Base-by-base conservation (phyloP, 116 monocot genomes). In the Posidonia oceanica region DNA sequence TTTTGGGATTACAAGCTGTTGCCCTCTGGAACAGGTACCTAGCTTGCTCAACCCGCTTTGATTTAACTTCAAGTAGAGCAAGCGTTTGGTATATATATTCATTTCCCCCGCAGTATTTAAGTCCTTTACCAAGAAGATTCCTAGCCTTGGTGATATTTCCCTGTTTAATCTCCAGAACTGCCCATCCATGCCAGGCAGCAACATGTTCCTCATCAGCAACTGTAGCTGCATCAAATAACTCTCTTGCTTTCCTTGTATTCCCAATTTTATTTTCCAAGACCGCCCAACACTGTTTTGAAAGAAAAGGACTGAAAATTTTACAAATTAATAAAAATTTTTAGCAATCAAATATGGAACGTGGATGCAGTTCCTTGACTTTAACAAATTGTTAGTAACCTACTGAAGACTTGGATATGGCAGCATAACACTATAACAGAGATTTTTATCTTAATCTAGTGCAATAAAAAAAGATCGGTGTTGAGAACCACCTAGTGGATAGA, bases 121-220 rank as follows among this genome's bases (percentile, higher is more conserved):
- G 85, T 59, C 85, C 92, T 81, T 91, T 97, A 14, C 77, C 85
- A 54, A 97, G 92, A 63, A 97, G 89, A 79, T 78, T 85, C 67
- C 97, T 89, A 22, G 89, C 97, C 76, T 89, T 97, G 22, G 78
- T 83, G 59, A 97, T 76, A 54, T 92, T 97, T 69, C 89, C 92
- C 81, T 97, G 78, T 66, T 97, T 87, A 63, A 97, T 81, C 83
- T 97, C 97, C 44, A 97, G 78, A 64, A 89, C 80, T 53, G 97
- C 97, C 97, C 97, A 97, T 71, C 97, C 97, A 84, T 97, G 97
- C 97, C 97, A 97, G 76, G 97, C 92, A 60, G 97, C 91, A 51
- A 84, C 75, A 72, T 97, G 97, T 54, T 78, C 89, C 75, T 85
- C 83, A 77, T 97, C 89, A 68, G 97, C 97, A 20, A 85, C 97